phyloP scores from a whole-genome alignment of 2,329 filamentous ascomycete species.

The Hortaea werneckii region DNA sequence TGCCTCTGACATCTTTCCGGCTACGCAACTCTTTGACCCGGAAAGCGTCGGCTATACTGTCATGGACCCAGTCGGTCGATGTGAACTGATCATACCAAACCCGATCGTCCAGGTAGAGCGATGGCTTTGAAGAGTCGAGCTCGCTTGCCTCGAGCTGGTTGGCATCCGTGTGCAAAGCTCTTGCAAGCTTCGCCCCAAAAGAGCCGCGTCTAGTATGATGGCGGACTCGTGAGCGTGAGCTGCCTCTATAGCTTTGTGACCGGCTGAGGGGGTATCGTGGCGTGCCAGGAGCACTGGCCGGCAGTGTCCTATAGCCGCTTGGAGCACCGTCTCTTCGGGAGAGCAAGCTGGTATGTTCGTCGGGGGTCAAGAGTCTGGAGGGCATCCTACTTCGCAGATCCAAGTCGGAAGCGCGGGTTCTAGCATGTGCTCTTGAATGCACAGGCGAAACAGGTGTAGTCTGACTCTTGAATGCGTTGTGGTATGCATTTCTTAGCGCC shows the following conservation, averaged over 20 bases:
- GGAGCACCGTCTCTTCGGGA: slow-evolving; percentile 25
- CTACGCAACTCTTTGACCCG: slow-evolving; percentile 73
- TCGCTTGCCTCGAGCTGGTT: slow-evolving; percentile 22
- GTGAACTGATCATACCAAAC: slow-evolving; percentile 99
- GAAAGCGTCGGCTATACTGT: slow-evolving; percentile 88
- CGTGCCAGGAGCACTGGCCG: slow-evolving; percentile 15
- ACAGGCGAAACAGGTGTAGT: slow-evolving; percentile 23
- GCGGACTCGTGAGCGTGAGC: slow-evolving; percentile 3
- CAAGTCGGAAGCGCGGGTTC: slow-evolving; percentile 22
- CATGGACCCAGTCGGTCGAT: slow-evolving; percentile 95
- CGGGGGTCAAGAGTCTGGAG: slow-evolving; percentile 19
- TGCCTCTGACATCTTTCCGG: slow-evolving; percentile 76
- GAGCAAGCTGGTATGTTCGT: slow-evolving; percentile 41
- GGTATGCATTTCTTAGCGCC: slow-evolving; percentile 25
- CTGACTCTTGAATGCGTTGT: slow-evolving; percentile 22
- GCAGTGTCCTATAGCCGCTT: slow-evolving; percentile 15
- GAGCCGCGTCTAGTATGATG: slow-evolving; percentile 42
- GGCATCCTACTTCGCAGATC: slow-evolving; percentile 23
- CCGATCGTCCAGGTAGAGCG: slow-evolving; percentile 67
- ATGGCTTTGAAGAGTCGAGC: slow-evolving; percentile 54
- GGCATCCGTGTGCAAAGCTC: slow-evolving; percentile 13
- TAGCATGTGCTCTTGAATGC: slow-evolving; percentile 12
- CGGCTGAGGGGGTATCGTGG: slow-evolving; percentile 20
- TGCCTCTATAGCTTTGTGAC: slow-evolving; percentile 24
- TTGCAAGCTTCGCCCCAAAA: slow-evolving; percentile 24